These are phyloP conservation scores for Xylaria sp. DNA, from an alignment of 2,329 filamentous ascomycete genomes.

Conservation along the genomic window DNA sequence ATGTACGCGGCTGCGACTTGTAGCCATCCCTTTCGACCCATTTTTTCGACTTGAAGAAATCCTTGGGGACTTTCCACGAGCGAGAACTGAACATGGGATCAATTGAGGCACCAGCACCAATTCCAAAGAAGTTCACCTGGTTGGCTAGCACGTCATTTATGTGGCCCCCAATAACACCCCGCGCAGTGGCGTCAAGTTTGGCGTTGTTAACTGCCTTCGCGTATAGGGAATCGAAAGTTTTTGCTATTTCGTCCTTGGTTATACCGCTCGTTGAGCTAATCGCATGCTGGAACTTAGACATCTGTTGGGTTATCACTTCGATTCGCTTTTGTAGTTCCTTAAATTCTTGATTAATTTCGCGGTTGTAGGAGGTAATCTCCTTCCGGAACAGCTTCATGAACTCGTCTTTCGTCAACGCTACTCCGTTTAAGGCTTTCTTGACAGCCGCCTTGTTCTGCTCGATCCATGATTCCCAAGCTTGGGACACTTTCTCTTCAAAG, in stretches of 20 bases:
- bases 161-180: constrained; percentile 52
- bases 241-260: constrained; percentile 48
- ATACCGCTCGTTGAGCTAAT: constrained; percentile 38
- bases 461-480: constrained; percentile 59
- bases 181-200: constrained; percentile 54
- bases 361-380: constrained; percentile 39
- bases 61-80: constrained; percentile 51
- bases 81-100: constrained; percentile 66
- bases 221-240: constrained; percentile 50
- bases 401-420: constrained; percentile 41
- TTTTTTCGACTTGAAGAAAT: constrained; percentile 33
- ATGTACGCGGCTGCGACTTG: constrained; percentile 47
- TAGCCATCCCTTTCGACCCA: constrained; percentile 38
- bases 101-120: constrained; percentile 68
- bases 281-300: constrained; percentile 41
- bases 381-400: constrained; percentile 41
- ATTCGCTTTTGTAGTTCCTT: constrained; percentile 27
- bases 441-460: constrained; percentile 54
- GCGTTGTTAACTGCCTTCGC: constrained; percentile 51
- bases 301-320: constrained; percentile 30
- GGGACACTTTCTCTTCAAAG: constrained; percentile 36
- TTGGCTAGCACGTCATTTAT: constrained; percentile 53
- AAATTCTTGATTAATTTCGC: constrained; percentile 33
- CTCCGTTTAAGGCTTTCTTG: constrained; percentile 44
- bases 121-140: constrained; percentile 76